phyloP scores from a whole-genome alignment of 73 alveolate genomes.

The Urostyla sp. region DNA sequence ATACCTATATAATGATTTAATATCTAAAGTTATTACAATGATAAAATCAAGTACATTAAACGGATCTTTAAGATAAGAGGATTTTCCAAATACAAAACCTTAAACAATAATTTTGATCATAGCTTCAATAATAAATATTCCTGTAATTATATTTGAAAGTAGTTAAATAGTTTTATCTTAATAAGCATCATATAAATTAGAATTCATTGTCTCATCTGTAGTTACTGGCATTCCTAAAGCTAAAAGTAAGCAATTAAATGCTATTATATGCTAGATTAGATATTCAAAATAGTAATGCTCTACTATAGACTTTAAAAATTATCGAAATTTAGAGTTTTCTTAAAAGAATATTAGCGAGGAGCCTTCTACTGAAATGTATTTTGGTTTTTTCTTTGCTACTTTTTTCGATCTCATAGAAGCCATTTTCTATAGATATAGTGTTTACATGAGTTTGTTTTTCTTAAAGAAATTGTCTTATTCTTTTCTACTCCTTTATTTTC shows the following conservation, averaged over 20 bases:
- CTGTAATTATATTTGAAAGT: conserved; percentile 22
- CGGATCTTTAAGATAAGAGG: conserved; percentile 57
- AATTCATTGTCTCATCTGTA: too few species aligned
- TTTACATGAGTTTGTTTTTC: too few species aligned
- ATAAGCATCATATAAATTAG: too few species aligned
- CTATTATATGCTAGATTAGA: conserved; percentile 62
- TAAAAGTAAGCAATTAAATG: conserved; percentile 52
- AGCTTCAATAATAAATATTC: conserved; percentile 61
- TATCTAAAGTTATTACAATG: too few species aligned
- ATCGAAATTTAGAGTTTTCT: conserved; percentile 21
- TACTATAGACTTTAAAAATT: not conserved
- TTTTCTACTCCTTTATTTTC: too few species aligned
- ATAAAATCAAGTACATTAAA: conserved; percentile 72
- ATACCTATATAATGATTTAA: too few species aligned
- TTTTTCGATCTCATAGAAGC: too few species aligned
- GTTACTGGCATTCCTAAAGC: conserved; percentile 64
- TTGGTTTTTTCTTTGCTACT: too few species aligned
- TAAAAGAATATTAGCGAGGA: too few species aligned
- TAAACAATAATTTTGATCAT: conserved; percentile 49
- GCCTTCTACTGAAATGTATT: too few species aligned
- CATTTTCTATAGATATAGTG: too few species aligned
- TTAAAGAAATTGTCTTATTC: too few species aligned
- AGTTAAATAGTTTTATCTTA: not conserved
- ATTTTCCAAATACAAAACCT: conserved; percentile 60
- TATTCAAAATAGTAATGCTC: conserved; percentile 69